A percentile compares a stretch with the other conserved stretches of the same genome.
Evolutionary conservation across 805 yeast species (phyloP).

Genomic region (Kregervanrija fluxuum): DNA sequence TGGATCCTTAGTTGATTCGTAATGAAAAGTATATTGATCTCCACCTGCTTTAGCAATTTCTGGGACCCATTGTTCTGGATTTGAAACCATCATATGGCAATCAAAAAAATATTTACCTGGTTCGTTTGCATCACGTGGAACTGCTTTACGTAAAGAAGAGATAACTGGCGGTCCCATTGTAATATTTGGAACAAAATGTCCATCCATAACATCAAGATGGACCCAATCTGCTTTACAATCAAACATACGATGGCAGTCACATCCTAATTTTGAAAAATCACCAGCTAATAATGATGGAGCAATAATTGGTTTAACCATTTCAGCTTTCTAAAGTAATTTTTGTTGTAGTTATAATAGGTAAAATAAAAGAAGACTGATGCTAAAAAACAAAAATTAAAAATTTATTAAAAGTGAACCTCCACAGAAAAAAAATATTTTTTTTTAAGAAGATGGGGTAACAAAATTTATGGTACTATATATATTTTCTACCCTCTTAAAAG

Average conservation of each 20-base stretch:
- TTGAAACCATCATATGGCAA: constrained; percentile 97
- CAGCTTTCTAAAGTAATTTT: constrained; percentile 1
- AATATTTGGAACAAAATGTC: constrained; percentile 95
- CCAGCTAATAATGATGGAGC: constrained; percentile 95
- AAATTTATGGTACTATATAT: too few relatives aligned
- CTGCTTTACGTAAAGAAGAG: constrained; percentile 61
- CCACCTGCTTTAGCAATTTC: constrained; percentile 93
- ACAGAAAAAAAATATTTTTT: too few relatives aligned
- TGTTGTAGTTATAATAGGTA: background rate
- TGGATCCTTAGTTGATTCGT: constrained; percentile 84
- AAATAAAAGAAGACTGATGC: background rate
- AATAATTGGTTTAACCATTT: constrained; percentile 72
- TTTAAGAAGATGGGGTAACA: too few relatives aligned
- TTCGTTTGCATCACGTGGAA: constrained; percentile 44
- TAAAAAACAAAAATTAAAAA: background rate
- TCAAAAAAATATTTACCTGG: constrained; percentile 51
- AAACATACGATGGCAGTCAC: constrained; percentile 78
- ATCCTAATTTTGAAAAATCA: constrained; percentile 83
- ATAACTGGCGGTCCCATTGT: constrained; percentile 92
- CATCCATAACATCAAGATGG: constrained; percentile 98
- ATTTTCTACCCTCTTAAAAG: too few relatives aligned
- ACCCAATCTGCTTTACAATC: constrained; percentile 90
- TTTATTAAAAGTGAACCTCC: background rate
- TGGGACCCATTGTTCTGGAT: constrained; percentile 90
- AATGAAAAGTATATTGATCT: constrained; percentile 93